A percentile compares a stretch with the other conserved stretches of the same genome.
Conservation (phyloP, 2,329 filamentous ascomycete genomes). For the Graphiopsis chlorocephala region DNA sequence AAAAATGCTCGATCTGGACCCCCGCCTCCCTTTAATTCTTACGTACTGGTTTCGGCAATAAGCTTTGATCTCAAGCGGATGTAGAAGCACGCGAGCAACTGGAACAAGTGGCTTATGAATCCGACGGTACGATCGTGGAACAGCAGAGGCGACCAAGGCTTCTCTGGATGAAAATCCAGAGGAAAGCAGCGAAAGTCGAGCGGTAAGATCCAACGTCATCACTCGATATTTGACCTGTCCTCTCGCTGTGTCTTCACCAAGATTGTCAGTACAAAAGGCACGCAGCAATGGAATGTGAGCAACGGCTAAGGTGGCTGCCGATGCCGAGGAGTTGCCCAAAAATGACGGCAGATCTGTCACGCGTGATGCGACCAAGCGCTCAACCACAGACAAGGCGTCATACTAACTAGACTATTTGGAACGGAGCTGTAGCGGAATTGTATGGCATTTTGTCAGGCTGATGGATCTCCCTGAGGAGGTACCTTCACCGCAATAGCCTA, state of each 20-base stretch:
- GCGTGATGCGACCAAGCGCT: neutral
- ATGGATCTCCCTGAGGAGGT: neutral
- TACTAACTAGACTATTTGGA: neutral
- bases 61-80: constrained; percentile 9
- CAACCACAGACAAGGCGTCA: neutral
- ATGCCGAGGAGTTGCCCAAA: constrained; percentile 14
- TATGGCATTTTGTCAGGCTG: neutral
- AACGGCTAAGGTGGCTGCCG: neutral
- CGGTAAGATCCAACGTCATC: neutral
- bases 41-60: constrained; percentile 14
- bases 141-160: neutral
- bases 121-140: neutral
- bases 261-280: neutral
- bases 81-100: neutral
- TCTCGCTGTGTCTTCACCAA: neutral
- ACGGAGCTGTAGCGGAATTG: constrained; percentile 3
- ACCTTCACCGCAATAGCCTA: neutral
- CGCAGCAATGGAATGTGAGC: neutral
- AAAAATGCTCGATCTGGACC: neutral
- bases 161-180: neutral
- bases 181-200: neutral
- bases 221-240: neutral
- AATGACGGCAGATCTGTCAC: constrained; percentile 5
- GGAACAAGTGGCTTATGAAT: neutral
- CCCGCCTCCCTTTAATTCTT: neutral